Conservation (phyloP, 352 stramenopile species). For the Pythium pectinolyticum region DNA sequence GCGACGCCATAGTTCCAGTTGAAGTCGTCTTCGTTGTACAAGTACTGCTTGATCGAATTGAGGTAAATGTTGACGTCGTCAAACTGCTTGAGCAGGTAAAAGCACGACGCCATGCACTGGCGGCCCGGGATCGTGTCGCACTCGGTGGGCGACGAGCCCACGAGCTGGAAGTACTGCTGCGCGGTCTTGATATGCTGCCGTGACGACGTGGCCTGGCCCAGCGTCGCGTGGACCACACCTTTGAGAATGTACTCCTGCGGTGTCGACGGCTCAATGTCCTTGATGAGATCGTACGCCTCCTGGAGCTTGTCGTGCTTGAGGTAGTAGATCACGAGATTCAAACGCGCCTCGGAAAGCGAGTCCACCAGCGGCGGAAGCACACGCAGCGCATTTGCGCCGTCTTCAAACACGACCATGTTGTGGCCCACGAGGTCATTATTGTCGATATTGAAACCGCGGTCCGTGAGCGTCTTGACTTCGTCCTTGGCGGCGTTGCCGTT, state of each 20-base stretch:
- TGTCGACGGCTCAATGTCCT: conserved; percentile 92
- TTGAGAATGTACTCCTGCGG: conserved; percentile 92
- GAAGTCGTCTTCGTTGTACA: conserved; percentile 97
- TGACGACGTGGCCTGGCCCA: conserved; percentile 88
- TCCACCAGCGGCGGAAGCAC: conserved; percentile 92
- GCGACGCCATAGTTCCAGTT: conserved; percentile 97
- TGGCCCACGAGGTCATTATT: conserved; percentile 95
- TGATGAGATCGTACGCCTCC: conserved; percentile 94
- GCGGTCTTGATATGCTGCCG: conserved; percentile 92
- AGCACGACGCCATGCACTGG: conserved; percentile 97
- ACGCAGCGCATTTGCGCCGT: conserved; percentile 92
- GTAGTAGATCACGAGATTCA: conserved; percentile 96
- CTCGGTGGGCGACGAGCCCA: conserved; percentile 92
- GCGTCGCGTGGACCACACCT: conserved; percentile 90
- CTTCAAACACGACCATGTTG: conserved; percentile 96
- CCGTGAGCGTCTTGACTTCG: conserved; percentile 91
- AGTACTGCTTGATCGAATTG: conserved; percentile 94
- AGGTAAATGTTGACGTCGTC: conserved; percentile 97
- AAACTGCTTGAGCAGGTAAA: conserved; percentile 96
- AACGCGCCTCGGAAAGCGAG: conserved; percentile 90
- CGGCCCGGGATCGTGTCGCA: conserved; percentile 96
- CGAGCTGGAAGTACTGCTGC: conserved; percentile 94
- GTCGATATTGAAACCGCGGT: conserved; percentile 88
- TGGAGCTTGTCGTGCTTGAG: conserved; percentile 91
- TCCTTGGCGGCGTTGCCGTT: conserved; percentile 95